Evolutionary conservation across 371 early-diverging fungal species (phyloP).

Genomic region (Batkoa obscura): DNA sequence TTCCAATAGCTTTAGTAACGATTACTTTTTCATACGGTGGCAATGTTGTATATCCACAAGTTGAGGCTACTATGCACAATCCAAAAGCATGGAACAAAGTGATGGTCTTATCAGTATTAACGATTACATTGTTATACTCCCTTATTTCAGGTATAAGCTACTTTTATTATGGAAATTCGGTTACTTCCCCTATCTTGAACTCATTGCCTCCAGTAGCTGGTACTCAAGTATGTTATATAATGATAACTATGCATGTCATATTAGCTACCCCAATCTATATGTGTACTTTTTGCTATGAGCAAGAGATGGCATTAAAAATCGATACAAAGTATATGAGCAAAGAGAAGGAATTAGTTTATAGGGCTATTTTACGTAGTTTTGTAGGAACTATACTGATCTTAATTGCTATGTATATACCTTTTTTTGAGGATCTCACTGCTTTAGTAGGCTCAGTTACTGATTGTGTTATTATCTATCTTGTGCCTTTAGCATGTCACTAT

Average conservation of each 20-base stretch:
- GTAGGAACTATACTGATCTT: constrained; percentile 22
- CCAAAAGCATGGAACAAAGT: constrained; percentile 55
- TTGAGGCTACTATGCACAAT: constrained; percentile 41
- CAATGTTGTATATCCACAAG: constrained; percentile 42
- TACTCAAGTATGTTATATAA: constrained; percentile 37
- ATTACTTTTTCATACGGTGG: constrained; percentile 61
- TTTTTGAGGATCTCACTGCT: constrained; percentile 61
- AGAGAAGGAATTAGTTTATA: constrained; percentile 25
- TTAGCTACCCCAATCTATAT: constrained; percentile 62
- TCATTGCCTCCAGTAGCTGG: constrained; percentile 38
- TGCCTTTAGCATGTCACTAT: constrained; percentile 66
- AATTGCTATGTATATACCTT: constrained; percentile 52
- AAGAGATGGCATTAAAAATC: constrained; percentile 31
- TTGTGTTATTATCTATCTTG: constrained; percentile 55
- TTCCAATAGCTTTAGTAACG: constrained; percentile 36
- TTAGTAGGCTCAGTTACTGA: constrained; percentile 62
- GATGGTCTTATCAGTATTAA: constrained; percentile 32
- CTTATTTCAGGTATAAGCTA: constrained; percentile 59
- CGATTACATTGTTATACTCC: constrained; percentile 52
- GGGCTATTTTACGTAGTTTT: constrained; percentile 34
- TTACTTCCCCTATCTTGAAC: constrained; percentile 41
- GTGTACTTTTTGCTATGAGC: constrained; percentile 54
- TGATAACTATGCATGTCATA: constrained; percentile 65
- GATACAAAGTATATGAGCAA: neutral
- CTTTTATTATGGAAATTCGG: constrained; percentile 45